Conservation (phyloP, 176 grass and related monocot genomes). For the Olyra latifolia region DNA sequence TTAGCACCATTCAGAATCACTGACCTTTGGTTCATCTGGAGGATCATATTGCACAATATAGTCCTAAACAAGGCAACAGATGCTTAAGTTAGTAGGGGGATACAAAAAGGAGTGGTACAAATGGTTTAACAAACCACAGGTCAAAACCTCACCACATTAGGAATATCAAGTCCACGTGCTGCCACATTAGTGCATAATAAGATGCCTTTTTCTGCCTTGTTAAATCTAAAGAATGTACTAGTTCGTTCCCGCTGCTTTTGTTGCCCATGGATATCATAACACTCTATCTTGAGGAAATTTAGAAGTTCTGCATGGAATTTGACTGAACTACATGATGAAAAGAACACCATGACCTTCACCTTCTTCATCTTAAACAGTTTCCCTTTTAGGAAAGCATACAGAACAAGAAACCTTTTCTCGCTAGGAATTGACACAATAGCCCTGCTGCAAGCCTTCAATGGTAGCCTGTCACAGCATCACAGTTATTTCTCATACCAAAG, state of each 20-base stretch:
- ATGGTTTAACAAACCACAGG: not conserved
- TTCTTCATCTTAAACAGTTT: constrained; percentile 33
- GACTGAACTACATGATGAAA: constrained; percentile 87
- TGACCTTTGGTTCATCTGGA: constrained; percentile 96
- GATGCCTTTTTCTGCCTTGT: constrained; percentile 87
- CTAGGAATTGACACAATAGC: constrained; percentile 90
- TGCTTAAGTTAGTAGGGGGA: constrained; percentile 12
- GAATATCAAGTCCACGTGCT: constrained; percentile 96
- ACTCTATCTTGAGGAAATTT: constrained; percentile 71
- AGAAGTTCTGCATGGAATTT: constrained; percentile 76
- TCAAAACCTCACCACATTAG: constrained; percentile 74
- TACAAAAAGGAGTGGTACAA: not conserved
- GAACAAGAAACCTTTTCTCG: constrained; percentile 78
- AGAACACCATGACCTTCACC: constrained; percentile 96
- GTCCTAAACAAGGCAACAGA: constrained; percentile 53
- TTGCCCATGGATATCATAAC: constrained; percentile 92
- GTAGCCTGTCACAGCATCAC: constrained; percentile 57
- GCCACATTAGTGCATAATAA: constrained; percentile 93
- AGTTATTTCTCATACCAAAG: constrained; percentile 18
- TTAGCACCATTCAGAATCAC: not conserved
- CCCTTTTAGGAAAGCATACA: constrained; percentile 92
- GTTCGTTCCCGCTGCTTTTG: constrained; percentile 96
- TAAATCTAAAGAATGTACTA: constrained; percentile 85
- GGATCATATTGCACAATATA: constrained; percentile 99
- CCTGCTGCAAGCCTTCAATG: constrained; percentile 92